These are phyloP conservation scores for Septoria petroselini DNA, from an alignment of 2,329 filamentous ascomycete species.

Conservation along the genomic window DNA sequence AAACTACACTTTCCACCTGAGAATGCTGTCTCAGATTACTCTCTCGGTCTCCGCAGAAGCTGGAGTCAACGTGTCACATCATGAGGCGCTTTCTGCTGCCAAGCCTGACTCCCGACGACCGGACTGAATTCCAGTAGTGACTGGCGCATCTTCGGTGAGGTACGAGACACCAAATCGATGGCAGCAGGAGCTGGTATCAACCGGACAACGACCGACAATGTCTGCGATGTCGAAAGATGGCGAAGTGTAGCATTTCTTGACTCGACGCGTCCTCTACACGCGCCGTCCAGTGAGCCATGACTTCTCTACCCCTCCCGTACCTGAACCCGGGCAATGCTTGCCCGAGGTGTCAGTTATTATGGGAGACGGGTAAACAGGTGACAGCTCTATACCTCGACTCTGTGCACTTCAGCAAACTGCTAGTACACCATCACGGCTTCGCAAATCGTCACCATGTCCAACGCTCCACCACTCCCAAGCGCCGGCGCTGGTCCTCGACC, in stretches of 20 bases:
- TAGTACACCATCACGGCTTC: not conserved
- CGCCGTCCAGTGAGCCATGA: not conserved
- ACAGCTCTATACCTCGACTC: not conserved
- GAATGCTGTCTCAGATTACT: no score
- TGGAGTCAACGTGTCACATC: no score
- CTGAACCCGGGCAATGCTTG: conserved; percentile 4
- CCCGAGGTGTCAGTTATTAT: conserved; percentile 1
- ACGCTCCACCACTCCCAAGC: conserved; percentile 22
- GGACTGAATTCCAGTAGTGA: no score
- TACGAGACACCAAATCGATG: no score
- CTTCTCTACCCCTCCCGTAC: conserved; percentile 1
- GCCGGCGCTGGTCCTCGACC: conserved; percentile 24
- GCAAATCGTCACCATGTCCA: conserved; percentile 16
- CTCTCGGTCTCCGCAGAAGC: no score
- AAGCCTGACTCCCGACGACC: no score
- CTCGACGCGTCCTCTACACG: conserved; percentile 5
- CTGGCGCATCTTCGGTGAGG: no score
- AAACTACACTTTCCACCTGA: no score
- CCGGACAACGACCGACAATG: no score
- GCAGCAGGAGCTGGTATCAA: no score
- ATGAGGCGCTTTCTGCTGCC: no score
- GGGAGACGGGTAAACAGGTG: conserved; percentile 5
- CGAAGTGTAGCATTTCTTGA: conserved; percentile 6
- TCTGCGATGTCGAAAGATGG: not conserved
- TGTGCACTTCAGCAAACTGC: no score